Conservation (phyloP, 345 rosid genomes). For the Litchi chinensis region DNA sequence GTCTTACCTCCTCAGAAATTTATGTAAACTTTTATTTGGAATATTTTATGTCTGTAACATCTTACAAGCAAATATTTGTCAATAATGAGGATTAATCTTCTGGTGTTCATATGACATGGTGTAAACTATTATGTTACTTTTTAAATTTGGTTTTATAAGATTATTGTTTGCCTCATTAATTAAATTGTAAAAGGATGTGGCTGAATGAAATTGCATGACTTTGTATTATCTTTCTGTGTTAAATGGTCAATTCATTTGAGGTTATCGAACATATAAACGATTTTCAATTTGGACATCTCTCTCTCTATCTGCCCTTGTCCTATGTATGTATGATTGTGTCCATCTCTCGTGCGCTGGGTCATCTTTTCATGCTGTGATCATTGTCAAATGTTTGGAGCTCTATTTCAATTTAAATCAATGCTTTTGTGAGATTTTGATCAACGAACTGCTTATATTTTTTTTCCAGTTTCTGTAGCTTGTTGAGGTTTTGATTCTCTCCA, state of each 20-base stretch:
- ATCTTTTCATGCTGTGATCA: neutral
- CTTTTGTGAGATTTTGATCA: neutral
- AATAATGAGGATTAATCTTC: neutral
- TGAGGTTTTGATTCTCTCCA: neutral
- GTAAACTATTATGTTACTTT: neutral
- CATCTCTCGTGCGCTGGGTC: neutral
- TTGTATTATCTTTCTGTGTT: neutral
- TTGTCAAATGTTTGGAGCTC: neutral
- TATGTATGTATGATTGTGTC: neutral
- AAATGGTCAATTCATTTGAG: neutral
- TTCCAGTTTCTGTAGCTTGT: neutral
- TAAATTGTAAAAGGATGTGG: neutral
- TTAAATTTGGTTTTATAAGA: neutral
- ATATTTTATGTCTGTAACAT: neutral
- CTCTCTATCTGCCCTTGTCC: neutral
- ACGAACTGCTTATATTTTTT: neutral
- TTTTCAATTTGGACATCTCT: neutral
- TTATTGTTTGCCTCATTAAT: constrained; percentile 8
- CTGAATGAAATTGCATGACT: neutral
- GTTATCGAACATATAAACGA: neutral
- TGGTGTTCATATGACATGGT: neutral
- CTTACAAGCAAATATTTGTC: constrained; percentile 3
- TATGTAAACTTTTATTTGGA: neutral
- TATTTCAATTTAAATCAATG: neutral
- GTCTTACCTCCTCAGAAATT: neutral